Evolutionary conservation across 192 early-diverging fungal species (phyloP), one percentile per base, ranked within the genome.

Genomic region (Neocallimastix lanati): DNA sequence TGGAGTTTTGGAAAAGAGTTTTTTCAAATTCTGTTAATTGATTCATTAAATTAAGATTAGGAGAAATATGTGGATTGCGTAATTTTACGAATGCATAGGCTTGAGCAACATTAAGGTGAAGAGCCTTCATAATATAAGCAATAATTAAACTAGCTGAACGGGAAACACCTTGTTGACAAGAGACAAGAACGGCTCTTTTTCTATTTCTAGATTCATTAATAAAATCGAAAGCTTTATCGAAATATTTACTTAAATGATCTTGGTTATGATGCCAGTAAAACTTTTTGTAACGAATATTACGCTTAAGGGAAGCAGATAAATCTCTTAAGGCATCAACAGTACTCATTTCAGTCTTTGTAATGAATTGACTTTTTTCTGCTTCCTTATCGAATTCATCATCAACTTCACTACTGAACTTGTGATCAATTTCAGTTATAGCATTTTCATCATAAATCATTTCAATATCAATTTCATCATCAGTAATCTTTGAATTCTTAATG

Each of bases 91-190:
- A 93, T 76, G 88, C 89, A 81, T 94, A 95, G 6, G 95, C 94
- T 2, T 88, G 84, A 1, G 81, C 82, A 29, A 93, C 84, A 4
- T 85, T 82, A 82, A 93, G 80, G 0, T 81, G 80, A 81, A 88
- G 83, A 0, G 88, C 85, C 28, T 90, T 87, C 94, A 97, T 97
- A 78, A 95, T 92, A 84, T 94, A 96, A 5, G 93, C 94, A 78
- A 97, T 93, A 16, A 96, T 89, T 76, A 97, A 82, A 0, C 90
- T 89, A 13, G 95, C 95, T 28, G 94, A 96, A 77, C 96, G 86
- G 28, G 96, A 94, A 28, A 97, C 91, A 29, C 96, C 96, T 81
- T 93, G 87, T 82, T 95, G 93, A 87, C 96, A 97, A 80, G 94
- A 92, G 13, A 97, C 92, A 21, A 97, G 85, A 14, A 97, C 79